These are phyloP conservation scores for Schizonepeta tenuifolia DNA, from an alignment of 257 asterid genomes.

Conservation along the genomic window DNA sequence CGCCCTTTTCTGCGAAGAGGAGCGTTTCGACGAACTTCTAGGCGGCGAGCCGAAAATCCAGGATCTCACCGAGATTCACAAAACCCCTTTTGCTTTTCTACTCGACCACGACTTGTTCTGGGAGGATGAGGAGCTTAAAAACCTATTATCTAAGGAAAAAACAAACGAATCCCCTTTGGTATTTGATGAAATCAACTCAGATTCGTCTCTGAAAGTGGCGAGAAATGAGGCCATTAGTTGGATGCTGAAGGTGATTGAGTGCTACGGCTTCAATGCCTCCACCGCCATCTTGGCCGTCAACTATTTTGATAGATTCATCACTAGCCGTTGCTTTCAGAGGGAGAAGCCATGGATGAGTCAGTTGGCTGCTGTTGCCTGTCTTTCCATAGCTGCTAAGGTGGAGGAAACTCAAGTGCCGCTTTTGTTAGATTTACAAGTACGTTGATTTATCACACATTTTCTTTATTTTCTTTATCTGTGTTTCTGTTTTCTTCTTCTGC, in stretches of 20 bases:
- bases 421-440: constrained; percentile 83
- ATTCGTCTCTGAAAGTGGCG: constrained; percentile 49
- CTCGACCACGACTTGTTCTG: constrained; percentile 72
- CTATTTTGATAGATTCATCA: constrained; percentile 69
- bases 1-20: constrained; percentile 81
- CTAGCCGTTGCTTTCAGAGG: constrained; percentile 63
- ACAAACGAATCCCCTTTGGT: constrained; percentile 33
- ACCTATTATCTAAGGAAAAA: constrained; percentile 65
- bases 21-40: constrained; percentile 60
- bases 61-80: constrained; percentile 33
- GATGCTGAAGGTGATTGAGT: constrained; percentile 68
- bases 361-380: constrained; percentile 88
- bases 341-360: constrained; percentile 99
- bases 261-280: constrained; percentile 59
- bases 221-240: constrained; percentile 70
- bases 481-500: neutral
- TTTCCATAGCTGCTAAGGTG: constrained; percentile 94
- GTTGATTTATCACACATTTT: constrained; percentile 23
- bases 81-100: constrained; percentile 45
- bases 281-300: constrained; percentile 76
- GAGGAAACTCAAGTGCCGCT: constrained; percentile 94
- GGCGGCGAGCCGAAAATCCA: constrained; percentile 37
- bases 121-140: constrained; percentile 78
- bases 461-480: neutral
- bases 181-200: constrained; percentile 35